Conservation (phyloP, 371 early-diverging fungal genomes). For the Mucor circinelloides region DNA sequence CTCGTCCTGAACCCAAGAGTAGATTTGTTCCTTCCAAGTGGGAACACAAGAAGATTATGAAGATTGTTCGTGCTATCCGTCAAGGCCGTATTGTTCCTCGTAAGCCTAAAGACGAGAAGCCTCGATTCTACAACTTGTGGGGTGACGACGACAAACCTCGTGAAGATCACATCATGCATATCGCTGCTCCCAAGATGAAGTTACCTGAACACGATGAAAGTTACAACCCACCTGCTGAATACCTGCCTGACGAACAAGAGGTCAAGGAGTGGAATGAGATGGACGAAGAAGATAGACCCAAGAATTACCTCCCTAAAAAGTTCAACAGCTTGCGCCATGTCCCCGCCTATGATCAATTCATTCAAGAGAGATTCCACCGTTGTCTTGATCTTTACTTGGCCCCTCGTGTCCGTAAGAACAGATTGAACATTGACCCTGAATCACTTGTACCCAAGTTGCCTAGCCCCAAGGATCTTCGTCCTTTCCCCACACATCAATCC, state of each 20-base stretch:
- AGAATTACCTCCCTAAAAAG: conserved; percentile 86
- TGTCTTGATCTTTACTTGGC: conserved; percentile 96
- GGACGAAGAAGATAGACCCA: conserved; percentile 81
- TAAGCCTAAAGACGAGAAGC: conserved; percentile 64
- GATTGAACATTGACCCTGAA: conserved; percentile 89
- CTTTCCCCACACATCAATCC: conserved; percentile 87
- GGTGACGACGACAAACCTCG: conserved; percentile 63
- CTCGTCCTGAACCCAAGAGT: conserved; percentile 92
- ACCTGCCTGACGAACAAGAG: conserved; percentile 85
- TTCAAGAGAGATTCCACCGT: conserved; percentile 94
- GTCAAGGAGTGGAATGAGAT: conserved; percentile 72
- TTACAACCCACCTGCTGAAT: conserved; percentile 98
- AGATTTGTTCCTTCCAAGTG: conserved; percentile 94
- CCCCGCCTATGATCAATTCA: conserved; percentile 83
- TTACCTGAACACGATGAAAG: conserved; percentile 93
- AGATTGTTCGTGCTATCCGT: conserved; percentile 94
- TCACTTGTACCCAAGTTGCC: conserved; percentile 95
- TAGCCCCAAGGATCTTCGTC: conserved; percentile 91
- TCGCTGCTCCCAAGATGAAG: conserved; percentile 90
- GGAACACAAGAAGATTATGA: conserved; percentile 92
- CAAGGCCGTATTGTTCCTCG: conserved; percentile 81
- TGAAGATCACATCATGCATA: conserved; percentile 74
- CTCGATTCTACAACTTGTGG: conserved; percentile 89
- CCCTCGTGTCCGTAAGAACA: conserved; percentile 88
- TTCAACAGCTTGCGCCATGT: conserved; percentile 80